Evolutionary conservation across 1,284 basidiomycete species (phyloP).

Genomic region (Rhodotorula sp.): DNA sequence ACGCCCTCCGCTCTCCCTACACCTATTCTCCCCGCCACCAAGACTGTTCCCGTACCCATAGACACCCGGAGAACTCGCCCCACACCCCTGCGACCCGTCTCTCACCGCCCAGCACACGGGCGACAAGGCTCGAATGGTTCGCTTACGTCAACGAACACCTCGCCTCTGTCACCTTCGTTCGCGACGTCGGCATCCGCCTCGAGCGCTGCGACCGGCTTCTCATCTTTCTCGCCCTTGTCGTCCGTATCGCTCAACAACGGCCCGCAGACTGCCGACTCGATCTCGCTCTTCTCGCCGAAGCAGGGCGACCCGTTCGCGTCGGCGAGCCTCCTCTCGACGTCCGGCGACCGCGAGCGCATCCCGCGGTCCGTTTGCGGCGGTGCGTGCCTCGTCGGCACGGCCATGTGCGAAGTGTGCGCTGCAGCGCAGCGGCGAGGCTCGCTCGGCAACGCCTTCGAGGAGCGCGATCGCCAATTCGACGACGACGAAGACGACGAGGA

Average conservation of each 20-base stretch:
- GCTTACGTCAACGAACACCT: conserved; percentile 23
- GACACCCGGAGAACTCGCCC: conserved; percentile 16
- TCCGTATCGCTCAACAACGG: conserved; percentile 16
- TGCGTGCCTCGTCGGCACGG: conserved; percentile 35
- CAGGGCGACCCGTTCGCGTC: conserved; percentile 17
- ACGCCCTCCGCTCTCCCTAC: neutral
- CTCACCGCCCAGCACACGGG: conserved; percentile 11
- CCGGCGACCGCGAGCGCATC: neutral
- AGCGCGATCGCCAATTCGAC: conserved; percentile 5
- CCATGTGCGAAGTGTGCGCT: conserved; percentile 40
- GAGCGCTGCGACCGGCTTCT: conserved; percentile 18
- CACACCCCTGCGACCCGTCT: conserved; percentile 12
- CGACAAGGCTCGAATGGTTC: conserved; percentile 29
- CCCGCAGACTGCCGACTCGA: conserved; percentile 21
- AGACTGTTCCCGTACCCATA: neutral
- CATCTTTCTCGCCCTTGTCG: conserved; percentile 28
- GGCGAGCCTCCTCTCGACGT: conserved; percentile 8
- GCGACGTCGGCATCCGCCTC: conserved; percentile 16
- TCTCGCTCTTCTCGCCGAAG: conserved; percentile 6
- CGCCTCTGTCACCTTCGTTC: conserved; percentile 37
- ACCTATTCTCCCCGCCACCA: neutral
- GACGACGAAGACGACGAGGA: conserved; percentile 30
- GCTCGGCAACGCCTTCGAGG: conserved; percentile 22
- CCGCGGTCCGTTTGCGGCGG: conserved; percentile 34
- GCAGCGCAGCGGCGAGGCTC: conserved; percentile 26